Percentiles rank a stretch among this genome's conserved stretches.
Evolutionary conservation across 1,284 basidiomycete species (phyloP).

Genomic region (Anthracocystis panici-leucophaei): DNA sequence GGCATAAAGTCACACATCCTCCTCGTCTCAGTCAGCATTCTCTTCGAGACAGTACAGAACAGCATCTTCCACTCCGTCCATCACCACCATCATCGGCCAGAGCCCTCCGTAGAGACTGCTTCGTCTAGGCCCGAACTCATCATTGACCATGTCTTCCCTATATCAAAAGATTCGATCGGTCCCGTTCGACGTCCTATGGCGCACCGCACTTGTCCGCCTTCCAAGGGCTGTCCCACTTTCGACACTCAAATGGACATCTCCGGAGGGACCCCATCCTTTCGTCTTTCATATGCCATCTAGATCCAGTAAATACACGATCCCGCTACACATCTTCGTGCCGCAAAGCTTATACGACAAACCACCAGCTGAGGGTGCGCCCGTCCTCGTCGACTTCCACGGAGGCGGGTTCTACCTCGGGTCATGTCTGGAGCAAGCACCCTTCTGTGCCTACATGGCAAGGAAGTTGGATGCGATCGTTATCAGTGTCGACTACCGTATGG

Average conservation of each 20-base stretch:
- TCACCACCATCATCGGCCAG: constrained; percentile 2
- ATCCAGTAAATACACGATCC: constrained; percentile 39
- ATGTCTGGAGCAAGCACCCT: constrained; percentile 56
- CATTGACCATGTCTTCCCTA: constrained; percentile 29
- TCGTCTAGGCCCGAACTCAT: not conserved
- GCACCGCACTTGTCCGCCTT: constrained; percentile 46
- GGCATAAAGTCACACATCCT: not conserved
- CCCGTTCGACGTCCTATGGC: constrained; percentile 45
- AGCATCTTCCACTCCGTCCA: not conserved
- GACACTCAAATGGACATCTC: constrained; percentile 46
- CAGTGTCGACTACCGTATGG: constrained; percentile 64
- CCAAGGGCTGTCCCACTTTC: constrained; percentile 45
- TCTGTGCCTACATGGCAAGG: constrained; percentile 49
- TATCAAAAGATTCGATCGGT: constrained; percentile 45
- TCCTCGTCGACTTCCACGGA: constrained; percentile 60
- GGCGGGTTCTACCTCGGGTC: constrained; percentile 61
- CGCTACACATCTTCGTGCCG: constrained; percentile 55
- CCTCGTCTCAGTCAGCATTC: not conserved
- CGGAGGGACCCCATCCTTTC: constrained; percentile 52
- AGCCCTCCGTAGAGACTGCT: constrained; percentile 5
- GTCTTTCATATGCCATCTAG: constrained; percentile 51
- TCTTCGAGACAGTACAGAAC: not conserved
- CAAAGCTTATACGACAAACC: constrained; percentile 18
- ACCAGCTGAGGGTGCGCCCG: constrained; percentile 30
- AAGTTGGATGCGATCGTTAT: constrained; percentile 45